phyloP scores from a whole-genome alignment of 2,329 filamentous ascomycete genomes.

The Penicillium sp. region DNA sequence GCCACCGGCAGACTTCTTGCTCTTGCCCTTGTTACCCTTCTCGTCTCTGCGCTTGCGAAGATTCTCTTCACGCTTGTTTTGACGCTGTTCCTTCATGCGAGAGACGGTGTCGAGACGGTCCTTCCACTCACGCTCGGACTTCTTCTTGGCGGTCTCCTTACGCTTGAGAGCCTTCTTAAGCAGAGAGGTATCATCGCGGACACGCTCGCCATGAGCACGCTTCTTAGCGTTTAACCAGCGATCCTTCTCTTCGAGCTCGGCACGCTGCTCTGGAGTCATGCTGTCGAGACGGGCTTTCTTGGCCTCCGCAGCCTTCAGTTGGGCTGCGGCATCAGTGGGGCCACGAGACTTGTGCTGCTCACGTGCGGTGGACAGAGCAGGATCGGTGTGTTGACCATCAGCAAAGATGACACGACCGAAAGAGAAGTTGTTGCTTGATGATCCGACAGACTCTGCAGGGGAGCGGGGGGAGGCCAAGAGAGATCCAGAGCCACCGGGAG shows the following conservation, averaged over 20 bases:
- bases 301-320: conserved; percentile 82
- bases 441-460: conserved; percentile 47
- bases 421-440: conserved; percentile 70
- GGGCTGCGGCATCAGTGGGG: conserved; percentile 80
- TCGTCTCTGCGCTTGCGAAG: conserved; percentile 74
- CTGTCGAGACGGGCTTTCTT: conserved; percentile 78
- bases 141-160: conserved; percentile 86
- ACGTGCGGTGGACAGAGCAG: conserved; percentile 65
- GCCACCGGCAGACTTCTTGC: conserved; percentile 46
- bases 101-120: conserved; percentile 73
- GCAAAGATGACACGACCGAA: conserved; percentile 92
- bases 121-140: conserved; percentile 87
- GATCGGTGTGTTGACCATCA: conserved; percentile 79
- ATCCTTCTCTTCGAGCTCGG: conserved; percentile 90
- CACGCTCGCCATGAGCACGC: conserved; percentile 84
- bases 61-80: conserved; percentile 82
- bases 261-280: conserved; percentile 78
- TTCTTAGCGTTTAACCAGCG: conserved; percentile 90
- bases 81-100: conserved; percentile 76
- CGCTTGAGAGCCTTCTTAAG: conserved; percentile 95
- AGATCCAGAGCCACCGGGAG: conserved; percentile 62
- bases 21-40: conserved; percentile 61
- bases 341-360: conserved; percentile 78
- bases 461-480: conserved; percentile 59
- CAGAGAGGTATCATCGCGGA: conserved; percentile 81